A percentile compares a stretch with the other conserved stretches of the same genome.
Conservation (phyloP, 495 filamentous ascomycete species). For the Tuber calosporum region DNA sequence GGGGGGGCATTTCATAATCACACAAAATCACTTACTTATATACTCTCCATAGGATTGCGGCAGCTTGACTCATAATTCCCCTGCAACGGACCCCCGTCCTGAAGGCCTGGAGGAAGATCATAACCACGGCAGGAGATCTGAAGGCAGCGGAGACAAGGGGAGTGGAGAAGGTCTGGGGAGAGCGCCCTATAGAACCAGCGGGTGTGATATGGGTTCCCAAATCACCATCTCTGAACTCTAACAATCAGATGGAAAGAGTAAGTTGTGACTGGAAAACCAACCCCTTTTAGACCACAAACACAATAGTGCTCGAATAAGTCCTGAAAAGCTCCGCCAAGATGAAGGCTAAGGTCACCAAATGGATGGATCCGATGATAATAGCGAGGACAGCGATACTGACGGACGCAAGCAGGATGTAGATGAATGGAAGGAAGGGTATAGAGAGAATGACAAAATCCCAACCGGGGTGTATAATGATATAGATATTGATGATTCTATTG, state of each 20-base stretch:
- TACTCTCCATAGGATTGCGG: not conserved
- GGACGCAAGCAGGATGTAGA: constrained; percentile 26
- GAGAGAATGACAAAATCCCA: not conserved
- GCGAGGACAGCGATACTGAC: constrained; percentile 40
- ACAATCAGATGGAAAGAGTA: constrained; percentile 59
- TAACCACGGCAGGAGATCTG: constrained; percentile 3
- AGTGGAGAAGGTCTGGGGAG: constrained; percentile 45
- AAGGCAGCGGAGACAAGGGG: constrained; percentile 52
- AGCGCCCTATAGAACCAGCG: constrained; percentile 78
- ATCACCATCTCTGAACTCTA: constrained; percentile 17
- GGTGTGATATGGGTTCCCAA: constrained; percentile 47
- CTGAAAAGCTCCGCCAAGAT: constrained; percentile 54
- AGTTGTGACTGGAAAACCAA: constrained; percentile 64
- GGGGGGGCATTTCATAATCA: not conserved
- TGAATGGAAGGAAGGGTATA: constrained; percentile 18
- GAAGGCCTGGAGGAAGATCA: constrained; percentile 56
- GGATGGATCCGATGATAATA: not conserved
- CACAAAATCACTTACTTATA: not conserved
- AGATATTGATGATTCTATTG: constrained; percentile 57
- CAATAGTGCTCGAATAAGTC: constrained; percentile 64
- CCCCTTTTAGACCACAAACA: constrained; percentile 72
- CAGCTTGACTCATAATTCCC: not conserved
- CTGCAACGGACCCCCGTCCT: constrained; percentile 68
- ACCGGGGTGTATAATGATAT: constrained; percentile 51
- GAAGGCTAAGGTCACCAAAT: constrained; percentile 30